phyloP scores from a whole-genome alignment of 768 basidiomycete species.

The Lactarius quietus region DNA sequence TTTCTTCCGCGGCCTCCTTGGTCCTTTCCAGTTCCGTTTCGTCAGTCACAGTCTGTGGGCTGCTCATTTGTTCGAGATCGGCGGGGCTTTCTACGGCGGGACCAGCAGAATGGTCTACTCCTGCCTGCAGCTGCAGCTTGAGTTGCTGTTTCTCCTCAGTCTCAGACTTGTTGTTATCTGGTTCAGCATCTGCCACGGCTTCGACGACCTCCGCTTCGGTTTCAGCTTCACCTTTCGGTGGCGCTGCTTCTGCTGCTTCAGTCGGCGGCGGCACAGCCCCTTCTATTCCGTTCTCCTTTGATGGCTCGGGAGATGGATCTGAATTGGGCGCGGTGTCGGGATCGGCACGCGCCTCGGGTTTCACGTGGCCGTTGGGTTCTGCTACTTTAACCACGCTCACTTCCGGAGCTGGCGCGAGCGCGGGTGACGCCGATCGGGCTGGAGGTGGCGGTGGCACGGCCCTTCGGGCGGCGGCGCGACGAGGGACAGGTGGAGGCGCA shows the following conservation, averaged over 20 bases:
- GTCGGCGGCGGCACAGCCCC: not conserved
- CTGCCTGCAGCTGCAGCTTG: not conserved
- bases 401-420: not conserved
- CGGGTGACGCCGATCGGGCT: not conserved
- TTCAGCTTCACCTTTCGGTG: not conserved
- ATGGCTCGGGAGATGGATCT: not conserved
- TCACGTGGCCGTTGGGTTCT: constrained; percentile 10
- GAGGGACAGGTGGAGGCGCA: constrained; percentile 57
- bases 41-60: not conserved
- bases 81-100: not conserved
- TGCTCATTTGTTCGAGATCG: not conserved
- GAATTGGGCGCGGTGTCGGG: not conserved
- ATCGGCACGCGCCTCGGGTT: not conserved
- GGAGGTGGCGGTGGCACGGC: constrained; percentile 27
- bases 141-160: not conserved
- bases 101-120: not conserved
- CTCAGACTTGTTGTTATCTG: not conserved
- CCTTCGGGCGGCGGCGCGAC: constrained; percentile 57
- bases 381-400: not conserved
- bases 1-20: not conserved
- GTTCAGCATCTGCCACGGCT: not conserved
- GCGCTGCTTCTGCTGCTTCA: not conserved
- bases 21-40: not conserved
- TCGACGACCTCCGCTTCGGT: not conserved
- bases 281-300: not conserved